These are phyloP conservation scores for Tetraselmis striata DNA, from an alignment of 139 green algal genomes.

Conservation along the genomic window DNA sequence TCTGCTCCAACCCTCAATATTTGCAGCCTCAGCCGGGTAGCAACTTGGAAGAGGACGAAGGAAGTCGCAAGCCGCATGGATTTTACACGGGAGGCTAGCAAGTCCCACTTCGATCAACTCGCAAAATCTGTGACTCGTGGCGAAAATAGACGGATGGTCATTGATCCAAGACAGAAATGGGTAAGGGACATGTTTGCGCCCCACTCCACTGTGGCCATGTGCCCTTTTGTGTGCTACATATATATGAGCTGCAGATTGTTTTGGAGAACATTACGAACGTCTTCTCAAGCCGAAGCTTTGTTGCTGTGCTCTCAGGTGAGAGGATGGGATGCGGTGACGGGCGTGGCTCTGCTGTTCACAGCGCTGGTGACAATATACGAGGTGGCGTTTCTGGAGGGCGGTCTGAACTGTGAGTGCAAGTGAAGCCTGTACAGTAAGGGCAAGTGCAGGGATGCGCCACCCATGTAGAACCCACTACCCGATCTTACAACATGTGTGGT, in stretches of 20 bases:
- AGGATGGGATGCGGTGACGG: not conserved
- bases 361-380: not conserved
- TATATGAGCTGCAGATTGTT: not conserved
- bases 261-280: not conserved
- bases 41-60: not conserved
- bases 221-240: not conserved
- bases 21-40: too few relatives aligned
- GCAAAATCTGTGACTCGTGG: not conserved
- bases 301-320: not conserved
- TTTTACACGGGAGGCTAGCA: not conserved
- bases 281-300: not conserved
- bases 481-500: not conserved
- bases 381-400: not conserved
- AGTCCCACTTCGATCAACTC: not conserved
- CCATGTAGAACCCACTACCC: too few relatives aligned
- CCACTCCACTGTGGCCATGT: too few relatives aligned
- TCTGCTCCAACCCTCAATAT: too few relatives aligned
- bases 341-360: not conserved
- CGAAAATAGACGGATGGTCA: not conserved
- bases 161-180: not conserved
- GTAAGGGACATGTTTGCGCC: not conserved
- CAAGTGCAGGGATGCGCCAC: too few relatives aligned
- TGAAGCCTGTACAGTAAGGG: too few relatives aligned
- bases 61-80: not conserved
- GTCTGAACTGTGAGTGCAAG: not conserved